Evolutionary conservation across 495 filamentous ascomycete genomes (phyloP), one percentile per base, ranked within the genome.

Genomic region (Penicillium cataractarum): DNA sequence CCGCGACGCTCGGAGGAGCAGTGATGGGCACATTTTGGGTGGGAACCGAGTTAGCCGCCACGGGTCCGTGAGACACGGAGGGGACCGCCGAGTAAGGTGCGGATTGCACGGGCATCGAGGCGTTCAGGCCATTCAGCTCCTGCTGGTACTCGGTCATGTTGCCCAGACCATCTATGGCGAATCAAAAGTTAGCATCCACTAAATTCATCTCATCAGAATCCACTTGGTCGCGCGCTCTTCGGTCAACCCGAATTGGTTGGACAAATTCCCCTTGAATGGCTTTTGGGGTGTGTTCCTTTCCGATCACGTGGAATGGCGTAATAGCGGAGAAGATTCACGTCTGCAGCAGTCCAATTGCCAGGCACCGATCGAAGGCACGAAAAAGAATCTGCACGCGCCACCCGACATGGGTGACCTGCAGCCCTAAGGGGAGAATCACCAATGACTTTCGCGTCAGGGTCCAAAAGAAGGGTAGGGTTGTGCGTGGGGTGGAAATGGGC

Each of bases 271-370:
- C n/a, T 54, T 13, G 21, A 9, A 46, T 24, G 46, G 42, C 44
- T 51, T 46, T 33, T 31, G 35, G 60, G n/a, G n/a, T n/a, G n/a
- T 15, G 19, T 9, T 39, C 24, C 17, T 15, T 52, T 21, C 24
- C 31, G 33, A 65, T 80, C 77, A 80, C 78, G 78, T 80, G 77
- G 55, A 68, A 76, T 80, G 69, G 72, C 76, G 76, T 70, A 69
- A 81, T 75, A 70, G 58, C 48, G 68, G 67, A 56, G 62, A 51
- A 33, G 7, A 52, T 44, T 73, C 65, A 67, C 76, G 71, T 53
- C 57, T 64, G 63, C 62, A 54, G 55, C 50, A 59, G 60, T 32
- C 71, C 70, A 71, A 67, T 68, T 61, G 49, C 61, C 58, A 21
- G 27, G 56, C 27, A 50, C 53, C 57, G 65, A 64, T 69, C 61